These are phyloP conservation scores for Penicillium riverlandense DNA, from an alignment of 495 filamentous ascomycete genomes.

Conservation along the genomic window DNA sequence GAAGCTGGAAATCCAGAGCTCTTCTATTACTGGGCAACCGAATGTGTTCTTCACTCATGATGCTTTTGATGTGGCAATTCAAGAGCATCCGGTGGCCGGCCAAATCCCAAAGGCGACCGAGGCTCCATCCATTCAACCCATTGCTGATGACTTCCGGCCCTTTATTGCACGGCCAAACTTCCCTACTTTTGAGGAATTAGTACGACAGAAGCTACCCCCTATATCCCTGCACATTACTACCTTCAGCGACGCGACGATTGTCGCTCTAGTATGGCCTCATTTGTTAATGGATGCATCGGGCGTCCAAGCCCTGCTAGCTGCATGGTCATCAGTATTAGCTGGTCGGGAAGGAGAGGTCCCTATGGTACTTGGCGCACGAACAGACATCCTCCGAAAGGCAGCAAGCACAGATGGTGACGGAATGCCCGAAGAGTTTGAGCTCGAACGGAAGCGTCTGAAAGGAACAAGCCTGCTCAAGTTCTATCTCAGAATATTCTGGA, in stretches of 20 bases:
- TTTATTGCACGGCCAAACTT: slow-evolving; percentile 8
- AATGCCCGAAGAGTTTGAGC: too few species aligned
- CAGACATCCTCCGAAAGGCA: too few species aligned
- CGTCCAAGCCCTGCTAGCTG: too few species aligned
- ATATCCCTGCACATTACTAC: slow-evolving; percentile 40
- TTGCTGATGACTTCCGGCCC: slow-evolving; percentile 3
- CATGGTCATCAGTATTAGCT: too few species aligned
- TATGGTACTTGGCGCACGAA: too few species aligned
- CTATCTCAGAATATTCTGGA: too few species aligned
- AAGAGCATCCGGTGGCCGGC: slow-evolving; percentile 24
- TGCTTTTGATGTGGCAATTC: slow-evolving; percentile 15
- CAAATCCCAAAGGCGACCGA: slow-evolving; percentile 15
- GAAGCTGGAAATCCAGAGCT: slow-evolving; percentile 24
- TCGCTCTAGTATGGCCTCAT: slow-evolving; percentile 41
- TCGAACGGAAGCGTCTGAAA: too few species aligned
- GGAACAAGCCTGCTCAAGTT: too few species aligned
- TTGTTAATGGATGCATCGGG: slow-evolving; percentile 28
- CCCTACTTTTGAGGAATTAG: slow-evolving; percentile 28
- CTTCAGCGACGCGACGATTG: slow-evolving; percentile 41
- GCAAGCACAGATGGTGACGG: too few species aligned
- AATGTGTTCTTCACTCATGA: slow-evolving; percentile 26
- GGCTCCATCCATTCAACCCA: slow-evolving; percentile 3
- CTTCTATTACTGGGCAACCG: slow-evolving; percentile 18
- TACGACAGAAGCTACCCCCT: slow-evolving; percentile 33
- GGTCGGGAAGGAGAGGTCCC: too few species aligned